Percentiles rank a stretch among this genome's conserved stretches.
These are phyloP conservation scores for Veloboletus limbatus DNA, from an alignment of 1,284 basidiomycete species.

Conservation along the genomic window DNA sequence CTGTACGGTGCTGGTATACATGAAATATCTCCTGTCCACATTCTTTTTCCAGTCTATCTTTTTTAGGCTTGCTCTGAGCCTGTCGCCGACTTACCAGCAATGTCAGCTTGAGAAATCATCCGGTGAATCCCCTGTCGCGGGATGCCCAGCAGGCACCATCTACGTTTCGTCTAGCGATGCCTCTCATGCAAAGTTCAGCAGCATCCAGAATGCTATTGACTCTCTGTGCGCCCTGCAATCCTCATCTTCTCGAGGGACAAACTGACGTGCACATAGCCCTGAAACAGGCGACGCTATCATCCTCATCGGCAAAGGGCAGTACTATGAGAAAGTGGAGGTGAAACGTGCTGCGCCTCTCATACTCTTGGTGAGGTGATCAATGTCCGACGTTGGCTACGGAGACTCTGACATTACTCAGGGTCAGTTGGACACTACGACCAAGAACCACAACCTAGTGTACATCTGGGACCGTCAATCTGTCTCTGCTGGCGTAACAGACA, in stretches of 20 bases:
- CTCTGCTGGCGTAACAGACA: too few relatives aligned
- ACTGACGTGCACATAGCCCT: constrained; percentile 34
- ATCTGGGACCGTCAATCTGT: too few relatives aligned
- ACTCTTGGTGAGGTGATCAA: constrained; percentile 41
- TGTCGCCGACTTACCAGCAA: constrained; percentile 45
- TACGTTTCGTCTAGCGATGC: constrained; percentile 52
- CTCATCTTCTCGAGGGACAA: background rate
- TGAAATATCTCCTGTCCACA: constrained; percentile 11
- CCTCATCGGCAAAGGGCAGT: constrained; percentile 60
- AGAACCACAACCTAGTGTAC: too few relatives aligned
- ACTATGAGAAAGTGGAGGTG: constrained; percentile 59
- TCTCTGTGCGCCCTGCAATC: constrained; percentile 43
- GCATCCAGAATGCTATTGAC: constrained; percentile 50
- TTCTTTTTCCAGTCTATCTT: constrained; percentile 11
- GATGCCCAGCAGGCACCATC: constrained; percentile 55
- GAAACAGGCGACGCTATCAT: constrained; percentile 42
- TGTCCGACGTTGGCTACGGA: background rate
- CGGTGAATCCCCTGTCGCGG: constrained; percentile 41
- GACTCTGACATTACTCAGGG: constrained; percentile 38
- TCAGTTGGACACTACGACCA: constrained; percentile 42
- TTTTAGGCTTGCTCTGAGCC: constrained; percentile 19
- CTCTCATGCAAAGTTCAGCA: constrained; percentile 42
- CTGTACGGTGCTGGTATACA: background rate
- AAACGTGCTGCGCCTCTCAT: constrained; percentile 53
- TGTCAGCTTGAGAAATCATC: constrained; percentile 52